Percentiles rank a stretch among this genome's conserved stretches.
Conservation (phyloP, 2,329 filamentous ascomycete species). For the Epicoccum sorghinum region DNA sequence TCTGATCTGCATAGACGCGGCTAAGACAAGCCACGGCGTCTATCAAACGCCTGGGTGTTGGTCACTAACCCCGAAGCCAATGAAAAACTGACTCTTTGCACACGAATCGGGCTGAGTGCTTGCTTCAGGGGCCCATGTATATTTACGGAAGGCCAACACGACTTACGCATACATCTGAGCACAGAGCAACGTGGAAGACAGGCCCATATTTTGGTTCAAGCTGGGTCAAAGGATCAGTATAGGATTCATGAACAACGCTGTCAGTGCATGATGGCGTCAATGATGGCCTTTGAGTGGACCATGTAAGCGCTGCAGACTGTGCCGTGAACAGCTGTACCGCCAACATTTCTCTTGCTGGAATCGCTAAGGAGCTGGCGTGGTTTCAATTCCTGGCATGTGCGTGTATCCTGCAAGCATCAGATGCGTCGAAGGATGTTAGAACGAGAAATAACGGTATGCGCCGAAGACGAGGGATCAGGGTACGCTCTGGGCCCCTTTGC, state of each 20-base stretch:
- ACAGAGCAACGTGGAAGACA: background rate
- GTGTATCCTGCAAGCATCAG: background rate
- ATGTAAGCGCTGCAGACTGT: conserved; percentile 3
- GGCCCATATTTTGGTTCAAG: background rate
- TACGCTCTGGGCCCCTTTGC: background rate
- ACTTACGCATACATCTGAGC: background rate
- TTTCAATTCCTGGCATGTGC: conserved; percentile 1
- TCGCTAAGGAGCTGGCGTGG: conserved; percentile 3
- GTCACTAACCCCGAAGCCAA: background rate
- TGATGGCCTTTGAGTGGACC: background rate
- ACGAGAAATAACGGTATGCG: background rate
- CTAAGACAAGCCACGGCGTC: background rate
- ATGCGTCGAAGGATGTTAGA: background rate
- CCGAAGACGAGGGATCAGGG: background rate
- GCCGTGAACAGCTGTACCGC: background rate
- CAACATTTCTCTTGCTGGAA: background rate
- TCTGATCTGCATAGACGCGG: conserved; percentile 10
- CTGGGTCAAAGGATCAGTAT: background rate
- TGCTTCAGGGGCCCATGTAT: background rate
- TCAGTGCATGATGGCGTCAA: background rate
- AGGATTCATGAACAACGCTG: background rate
- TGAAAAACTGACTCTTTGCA: too few relatives aligned
- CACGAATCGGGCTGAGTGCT: too few relatives aligned
- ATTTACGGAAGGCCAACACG: background rate
- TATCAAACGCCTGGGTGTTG: background rate